Evolutionary conservation across 768 basidiomycete genomes (phyloP).

Genomic region (Porphyrellus cyaneotinctus): DNA sequence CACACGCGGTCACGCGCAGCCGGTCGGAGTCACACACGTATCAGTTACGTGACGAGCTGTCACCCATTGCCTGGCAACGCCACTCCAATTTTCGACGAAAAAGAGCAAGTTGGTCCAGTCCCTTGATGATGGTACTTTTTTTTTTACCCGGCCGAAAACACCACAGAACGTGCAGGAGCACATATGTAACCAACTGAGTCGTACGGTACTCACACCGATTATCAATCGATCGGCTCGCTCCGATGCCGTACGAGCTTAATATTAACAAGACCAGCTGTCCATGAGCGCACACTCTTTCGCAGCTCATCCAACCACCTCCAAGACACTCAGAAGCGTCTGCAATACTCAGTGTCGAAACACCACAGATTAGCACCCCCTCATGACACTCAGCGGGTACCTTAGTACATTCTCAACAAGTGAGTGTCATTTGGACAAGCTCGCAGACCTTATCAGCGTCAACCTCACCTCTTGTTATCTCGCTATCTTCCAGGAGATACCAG

Average conservation of each 20-base stretch:
- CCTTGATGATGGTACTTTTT: not conserved
- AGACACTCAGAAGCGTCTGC: not conserved
- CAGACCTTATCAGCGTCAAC: conserved; percentile 1
- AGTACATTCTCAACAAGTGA: conserved; percentile 11
- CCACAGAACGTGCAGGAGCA: not conserved
- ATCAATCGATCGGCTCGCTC: not conserved
- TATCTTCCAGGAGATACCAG: conserved; percentile 17
- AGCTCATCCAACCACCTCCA: not conserved
- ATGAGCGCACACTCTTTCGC: not conserved
- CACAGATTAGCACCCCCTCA: not conserved
- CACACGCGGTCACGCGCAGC: not conserved
- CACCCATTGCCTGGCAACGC: not conserved
- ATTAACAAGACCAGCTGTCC: not conserved
- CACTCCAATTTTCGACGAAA: not conserved
- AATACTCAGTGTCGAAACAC: not conserved
- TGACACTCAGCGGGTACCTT: conserved; percentile 5
- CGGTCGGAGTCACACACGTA: not conserved
- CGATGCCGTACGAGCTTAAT: not conserved
- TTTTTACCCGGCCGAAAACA: not conserved
- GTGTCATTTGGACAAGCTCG: conserved; percentile 1
- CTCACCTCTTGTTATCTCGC: conserved; percentile 9
- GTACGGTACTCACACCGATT: not conserved
- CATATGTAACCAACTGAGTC: not conserved
- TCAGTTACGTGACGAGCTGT: too few species aligned
- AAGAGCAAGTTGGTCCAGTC: not conserved